Percentiles rank a stretch among this genome's conserved stretches.
These are phyloP conservation scores for Zopfochytrium polystomum DNA, from an alignment of 371 early-diverging fungal genomes.

Conservation along the genomic window DNA sequence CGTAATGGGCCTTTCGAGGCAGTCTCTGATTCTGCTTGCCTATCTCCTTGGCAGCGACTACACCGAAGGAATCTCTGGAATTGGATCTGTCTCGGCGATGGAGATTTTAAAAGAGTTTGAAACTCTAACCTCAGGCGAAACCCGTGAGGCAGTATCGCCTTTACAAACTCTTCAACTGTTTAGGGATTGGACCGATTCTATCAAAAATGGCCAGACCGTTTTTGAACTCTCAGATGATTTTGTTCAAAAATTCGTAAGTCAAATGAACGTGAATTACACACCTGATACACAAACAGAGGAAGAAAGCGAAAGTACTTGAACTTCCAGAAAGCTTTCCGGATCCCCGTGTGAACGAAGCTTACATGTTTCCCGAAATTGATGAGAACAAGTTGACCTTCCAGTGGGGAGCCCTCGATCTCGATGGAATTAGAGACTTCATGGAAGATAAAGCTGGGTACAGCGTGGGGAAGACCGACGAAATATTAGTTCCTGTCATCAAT, in stretches of 20 bases:
- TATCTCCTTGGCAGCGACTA: constrained; percentile 98
- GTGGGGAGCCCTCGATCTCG: constrained; percentile 85
- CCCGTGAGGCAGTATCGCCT: too few relatives aligned
- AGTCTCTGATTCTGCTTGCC: constrained; percentile 80
- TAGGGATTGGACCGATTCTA: too few relatives aligned
- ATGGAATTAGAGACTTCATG: constrained; percentile 66
- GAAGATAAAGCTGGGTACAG: constrained; percentile 57
- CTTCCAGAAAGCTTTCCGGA: constrained; percentile 78
- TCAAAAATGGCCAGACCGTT: too few relatives aligned
- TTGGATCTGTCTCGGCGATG: constrained; percentile 94
- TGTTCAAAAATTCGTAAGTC: neutral
- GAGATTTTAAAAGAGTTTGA: constrained; percentile 74
- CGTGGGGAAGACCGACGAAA: constrained; percentile 54
- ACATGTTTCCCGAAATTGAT: constrained; percentile 77
- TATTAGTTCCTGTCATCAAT: constrained; percentile 74
- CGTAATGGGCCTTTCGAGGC: constrained; percentile 66
- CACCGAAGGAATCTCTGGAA: constrained; percentile 87
- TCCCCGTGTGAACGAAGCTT: constrained; percentile 71
- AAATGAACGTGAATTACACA: constrained; percentile 27
- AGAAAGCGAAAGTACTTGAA: constrained; percentile 41
- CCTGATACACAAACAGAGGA: too few relatives aligned
- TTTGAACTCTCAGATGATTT: too few relatives aligned
- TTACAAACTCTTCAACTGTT: too few relatives aligned
- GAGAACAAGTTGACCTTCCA: constrained; percentile 59
- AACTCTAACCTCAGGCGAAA: constrained; percentile 5